A percentile compares a stretch with the other conserved stretches of the same genome.
These are phyloP conservation scores for Escovopsis weberi DNA, from an alignment of 2,329 filamentous ascomycete species.

Conservation along the genomic window DNA sequence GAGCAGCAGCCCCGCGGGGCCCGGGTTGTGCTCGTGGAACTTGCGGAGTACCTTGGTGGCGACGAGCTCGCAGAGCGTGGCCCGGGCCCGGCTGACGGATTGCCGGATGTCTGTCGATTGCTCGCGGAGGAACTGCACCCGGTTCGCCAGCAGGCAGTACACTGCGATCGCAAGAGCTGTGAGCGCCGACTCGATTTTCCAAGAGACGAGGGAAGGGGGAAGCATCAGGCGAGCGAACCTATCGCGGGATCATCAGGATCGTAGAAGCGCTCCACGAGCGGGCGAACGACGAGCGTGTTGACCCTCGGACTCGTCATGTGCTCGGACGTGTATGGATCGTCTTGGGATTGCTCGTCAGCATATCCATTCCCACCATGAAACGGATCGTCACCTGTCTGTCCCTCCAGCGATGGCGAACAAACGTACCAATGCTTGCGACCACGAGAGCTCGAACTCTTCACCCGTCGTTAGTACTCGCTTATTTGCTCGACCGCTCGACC, in stretches of 20 bases:
- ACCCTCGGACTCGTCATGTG: slow-evolving; percentile 53
- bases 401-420: background rate
- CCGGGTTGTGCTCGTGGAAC: slow-evolving; percentile 53
- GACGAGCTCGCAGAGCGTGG: slow-evolving; percentile 53
- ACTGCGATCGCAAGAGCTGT: slow-evolving; percentile 25
- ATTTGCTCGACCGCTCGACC: too few relatives aligned
- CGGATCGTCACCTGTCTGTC: too few relatives aligned
- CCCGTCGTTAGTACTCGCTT: too few relatives aligned
- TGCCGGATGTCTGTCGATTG: slow-evolving; percentile 52
- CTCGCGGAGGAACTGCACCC: slow-evolving; percentile 53
- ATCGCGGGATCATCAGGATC: slow-evolving; percentile 50
- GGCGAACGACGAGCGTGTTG: slow-evolving; percentile 51
- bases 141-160: slow-evolving; percentile 58
- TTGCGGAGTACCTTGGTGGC: slow-evolving; percentile 51
- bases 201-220: too few relatives aligned
- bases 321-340: slow-evolving; percentile 35
- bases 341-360: slow-evolving; percentile 8
- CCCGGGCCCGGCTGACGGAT: slow-evolving; percentile 53
- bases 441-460: slow-evolving; percentile 7
- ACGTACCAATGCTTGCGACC: slow-evolving; percentile 9
- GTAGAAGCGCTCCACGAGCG: slow-evolving; percentile 54
- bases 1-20: slow-evolving; percentile 45
- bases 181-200: background rate
- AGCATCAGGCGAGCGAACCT: slow-evolving; percentile 19
- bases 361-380: too few relatives aligned